Percentiles rank a stretch among this genome's conserved stretches.
Conservation (phyloP, 441 rosid species). For the Syzygium malaccense region DNA sequence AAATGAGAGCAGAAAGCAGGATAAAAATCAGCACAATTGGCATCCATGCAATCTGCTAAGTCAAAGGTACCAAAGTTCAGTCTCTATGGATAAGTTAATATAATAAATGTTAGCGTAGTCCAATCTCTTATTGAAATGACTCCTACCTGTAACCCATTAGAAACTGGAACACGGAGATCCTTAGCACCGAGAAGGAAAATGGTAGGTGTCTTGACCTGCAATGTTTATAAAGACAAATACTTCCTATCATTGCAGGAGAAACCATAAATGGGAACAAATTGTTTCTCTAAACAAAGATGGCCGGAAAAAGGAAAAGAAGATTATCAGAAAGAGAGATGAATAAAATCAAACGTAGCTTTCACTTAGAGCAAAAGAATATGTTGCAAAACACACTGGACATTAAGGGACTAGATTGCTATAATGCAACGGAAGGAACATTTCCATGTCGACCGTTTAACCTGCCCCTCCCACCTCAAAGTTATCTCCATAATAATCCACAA, state of each 20-base stretch:
- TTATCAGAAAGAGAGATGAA: background rate
- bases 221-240: background rate
- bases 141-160: slow-evolving; percentile 80
- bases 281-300: background rate
- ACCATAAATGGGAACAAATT: background rate
- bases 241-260: background rate
- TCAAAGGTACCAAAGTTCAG: background rate
- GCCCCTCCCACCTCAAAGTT: background rate
- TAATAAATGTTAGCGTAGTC: background rate
- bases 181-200: slow-evolving; percentile 70
- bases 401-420: background rate
- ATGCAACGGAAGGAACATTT: background rate
- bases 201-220: slow-evolving; percentile 90
- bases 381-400: background rate
- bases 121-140: background rate
- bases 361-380: background rate
- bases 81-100: background rate
- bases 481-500: background rate
- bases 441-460: background rate
- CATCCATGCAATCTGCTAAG: background rate
- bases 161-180: slow-evolving; percentile 89
- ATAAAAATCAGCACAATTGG: background rate
- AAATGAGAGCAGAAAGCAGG: background rate
- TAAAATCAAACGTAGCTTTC: background rate
- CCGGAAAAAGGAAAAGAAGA: background rate